Evolutionary conservation across 2,329 filamentous ascomycete species (phyloP), one percentile per base, ranked within the genome.

Genomic region (Alternaria rosae): DNA sequence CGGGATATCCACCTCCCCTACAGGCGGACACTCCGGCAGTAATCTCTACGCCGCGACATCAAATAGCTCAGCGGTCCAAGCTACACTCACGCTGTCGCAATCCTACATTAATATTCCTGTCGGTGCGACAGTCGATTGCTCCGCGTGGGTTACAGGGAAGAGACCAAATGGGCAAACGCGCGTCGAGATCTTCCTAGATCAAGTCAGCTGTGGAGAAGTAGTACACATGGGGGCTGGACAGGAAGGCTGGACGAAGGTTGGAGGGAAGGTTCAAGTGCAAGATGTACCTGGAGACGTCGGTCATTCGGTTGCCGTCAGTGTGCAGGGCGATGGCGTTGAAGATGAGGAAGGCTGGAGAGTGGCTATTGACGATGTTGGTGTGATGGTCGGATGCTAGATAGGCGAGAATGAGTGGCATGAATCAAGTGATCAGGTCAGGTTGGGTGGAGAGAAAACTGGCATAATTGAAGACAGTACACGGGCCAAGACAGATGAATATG

Each of bases 141-240:
- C 42, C 17, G 59, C 62, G 10, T 71, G 69, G 69, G 54, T 70
- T 3, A 43, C 32, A 5, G 55, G 58, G 12, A 7, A 41, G 20
- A 13, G 59, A 42, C 53, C 62, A 15, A 35, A 42, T 11, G 64
- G 65, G 2, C 56, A 28, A n/a, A 67, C 64, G 38, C 59, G 50
- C 2, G 66, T 73, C 3, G 55, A 70, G 35, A 38, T 71, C 2
- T 73, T 68, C 20, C 2, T 71, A 6, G 66, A 70, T 21, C 63
- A 48, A 4, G 25, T 57, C 42, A 63, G 59, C 13, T 72, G 68
- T 59, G 70, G 64, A 13, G n/a, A n/a, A 1, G 50, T 10, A 25
- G 41, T 53, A 43, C 21, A 23, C n/a, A n/a, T 58, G 9, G 54
- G 32, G 6, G 12, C 51, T 32, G 59, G 44, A 13, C 42, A 44